Base-by-base conservation (phyloP, 1,139 yeast species). In the Candida labiduridarum region DNA sequence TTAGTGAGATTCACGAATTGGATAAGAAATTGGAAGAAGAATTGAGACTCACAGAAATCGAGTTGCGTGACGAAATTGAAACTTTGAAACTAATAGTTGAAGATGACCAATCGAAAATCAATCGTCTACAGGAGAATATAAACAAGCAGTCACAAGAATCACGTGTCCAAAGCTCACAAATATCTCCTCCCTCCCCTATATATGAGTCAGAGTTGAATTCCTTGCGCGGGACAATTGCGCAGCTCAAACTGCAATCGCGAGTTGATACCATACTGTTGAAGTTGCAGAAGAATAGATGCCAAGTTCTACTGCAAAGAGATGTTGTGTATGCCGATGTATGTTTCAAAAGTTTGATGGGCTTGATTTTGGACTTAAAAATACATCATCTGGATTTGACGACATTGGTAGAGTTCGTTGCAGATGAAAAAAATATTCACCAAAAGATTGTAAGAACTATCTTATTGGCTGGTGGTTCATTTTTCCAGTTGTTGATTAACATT, bases 11-110 rank as follows among this genome's bases (percentile, higher is more conserved):
- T 19, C 83, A 80, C 52, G 82, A 78, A 42, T 65, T 88, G 15
- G 86, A 84, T 52, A 79, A 74, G 49, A 85, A 85, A 54, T 68
- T 89, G n/a, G 94, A 87, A 52, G 78, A 74, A 12, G 73, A 72
- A 45, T 88, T 83, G 53, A 52, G 65, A 0, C 77, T 74, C n/a
- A 73, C 83, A 0, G 90, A 85, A 56, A 59, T 61, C n/a, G 86
- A 84, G 46, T 69, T 85, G 22, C 66, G 71, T 27, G 58, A 62
- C 4, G 82, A 83, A 29, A 67, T 85, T n/a, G 64, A 65, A 5
- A 56, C 59, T 0, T 62, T 80, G 11, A 68, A 71, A 47, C 51
- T 56, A 1, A 59, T 65, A 9, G 54, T 72, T 36, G 60, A 59
- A 4, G 59, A 62, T 3, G 72, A 70, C 47, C 66, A 64, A 46